Conservation (phyloP, 768 basidiomycete species). For the Lactarius trivialis region DNA sequence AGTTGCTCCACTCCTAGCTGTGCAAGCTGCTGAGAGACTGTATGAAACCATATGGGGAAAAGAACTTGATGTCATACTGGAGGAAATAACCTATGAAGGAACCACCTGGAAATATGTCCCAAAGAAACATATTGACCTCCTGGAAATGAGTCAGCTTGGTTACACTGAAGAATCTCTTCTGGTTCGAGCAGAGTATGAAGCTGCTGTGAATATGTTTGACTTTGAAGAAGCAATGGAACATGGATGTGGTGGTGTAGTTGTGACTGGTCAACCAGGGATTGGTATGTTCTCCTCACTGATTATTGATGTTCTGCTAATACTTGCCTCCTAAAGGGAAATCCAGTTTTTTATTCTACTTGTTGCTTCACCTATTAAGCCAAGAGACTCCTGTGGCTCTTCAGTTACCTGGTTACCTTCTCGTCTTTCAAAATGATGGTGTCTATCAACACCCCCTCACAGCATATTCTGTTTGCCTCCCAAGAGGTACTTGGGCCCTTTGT, state of each 20-base stretch:
- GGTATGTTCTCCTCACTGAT: neutral
- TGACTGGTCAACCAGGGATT: neutral
- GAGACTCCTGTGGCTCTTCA: no score
- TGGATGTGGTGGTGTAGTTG: neutral
- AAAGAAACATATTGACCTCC: neutral
- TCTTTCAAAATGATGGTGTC: no score
- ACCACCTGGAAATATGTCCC: neutral
- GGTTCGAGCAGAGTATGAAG: neutral
- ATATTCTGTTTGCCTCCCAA: no score
- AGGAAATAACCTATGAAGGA: neutral
- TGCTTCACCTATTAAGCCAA: neutral
- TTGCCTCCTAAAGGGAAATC: neutral
- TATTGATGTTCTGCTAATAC: neutral
- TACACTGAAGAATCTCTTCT: neutral
- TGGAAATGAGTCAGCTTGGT: neutral
- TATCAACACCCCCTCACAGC: no score
- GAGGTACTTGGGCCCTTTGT: no score
- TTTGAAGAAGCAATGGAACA: accelerated
- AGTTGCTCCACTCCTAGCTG: neutral
- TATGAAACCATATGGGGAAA: neutral
- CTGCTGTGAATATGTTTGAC: neutral
- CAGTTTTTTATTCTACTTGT: neutral
- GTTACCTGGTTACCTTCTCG: no score
- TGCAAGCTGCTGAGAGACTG: neutral
- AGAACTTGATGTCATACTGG: neutral